These are phyloP conservation scores for Cicer bijugum DNA, from an alignment of 306 rosid genomes.

Conservation along the genomic window DNA sequence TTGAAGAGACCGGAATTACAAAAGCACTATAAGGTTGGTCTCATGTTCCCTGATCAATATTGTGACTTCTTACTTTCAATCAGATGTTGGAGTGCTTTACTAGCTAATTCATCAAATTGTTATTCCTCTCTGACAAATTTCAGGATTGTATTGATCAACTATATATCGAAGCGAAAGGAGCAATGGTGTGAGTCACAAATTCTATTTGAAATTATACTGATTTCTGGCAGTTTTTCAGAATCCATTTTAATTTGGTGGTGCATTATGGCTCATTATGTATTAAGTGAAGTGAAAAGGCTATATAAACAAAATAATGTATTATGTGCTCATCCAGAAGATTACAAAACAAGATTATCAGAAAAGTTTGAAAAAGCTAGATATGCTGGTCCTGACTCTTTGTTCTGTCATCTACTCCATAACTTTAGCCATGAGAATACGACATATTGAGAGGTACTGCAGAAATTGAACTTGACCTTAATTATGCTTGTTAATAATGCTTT, in stretches of 20 bases:
- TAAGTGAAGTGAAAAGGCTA: slow-evolving; percentile 24
- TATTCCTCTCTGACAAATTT: slow-evolving; percentile 12
- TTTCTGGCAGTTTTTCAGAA: slow-evolving; percentile 32
- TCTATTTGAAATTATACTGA: slow-evolving; percentile 18
- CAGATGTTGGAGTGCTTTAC: not conserved
- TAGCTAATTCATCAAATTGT: too few species aligned
- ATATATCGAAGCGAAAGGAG: slow-evolving; percentile 66
- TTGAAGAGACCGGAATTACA: slow-evolving; percentile 75
- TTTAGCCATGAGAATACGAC: not conserved
- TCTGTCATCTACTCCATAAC: not conserved
- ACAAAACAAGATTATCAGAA: slow-evolving; percentile 22
- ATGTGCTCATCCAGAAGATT: slow-evolving; percentile 18
- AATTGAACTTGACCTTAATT: not conserved
- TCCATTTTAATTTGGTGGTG: slow-evolving; percentile 1
- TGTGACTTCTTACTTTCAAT: not conserved
- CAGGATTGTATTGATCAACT: slow-evolving; percentile 67
- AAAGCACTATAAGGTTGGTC: slow-evolving; percentile 71
- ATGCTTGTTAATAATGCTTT: slow-evolving; percentile 7
- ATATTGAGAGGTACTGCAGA: not conserved
- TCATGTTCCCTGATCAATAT: slow-evolving; percentile 13
- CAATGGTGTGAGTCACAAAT: slow-evolving; percentile 39
- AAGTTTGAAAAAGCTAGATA: not conserved
- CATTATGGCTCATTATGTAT: slow-evolving; percentile 33
- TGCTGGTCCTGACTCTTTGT: not conserved
- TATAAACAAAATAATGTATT: not conserved